Base-by-base conservation (phyloP, 257 asterid genomes). In the Nyctanthes arbortristis region DNA sequence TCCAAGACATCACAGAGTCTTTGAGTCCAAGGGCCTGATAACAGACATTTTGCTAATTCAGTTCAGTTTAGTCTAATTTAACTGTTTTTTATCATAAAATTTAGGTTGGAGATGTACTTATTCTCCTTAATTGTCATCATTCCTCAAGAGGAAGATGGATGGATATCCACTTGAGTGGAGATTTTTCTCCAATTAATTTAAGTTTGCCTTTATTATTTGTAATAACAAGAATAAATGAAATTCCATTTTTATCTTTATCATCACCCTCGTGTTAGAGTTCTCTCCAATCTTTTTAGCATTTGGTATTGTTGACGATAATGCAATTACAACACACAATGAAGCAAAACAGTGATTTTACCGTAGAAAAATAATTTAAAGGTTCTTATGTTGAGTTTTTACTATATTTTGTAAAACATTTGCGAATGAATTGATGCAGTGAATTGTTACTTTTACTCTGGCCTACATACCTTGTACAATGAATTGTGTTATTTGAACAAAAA, bases 1-100 rank as follows among this genome's bases (percentile, higher is more conserved):
- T 93, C 52, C 94, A 86, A 65, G 97, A 93, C 29, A 93, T 93
- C 67, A 91, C 97, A 5, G 63, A 69, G 56, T 79, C 90, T 10
- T 68, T 85, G 75, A 90, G 95, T 67, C 97, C 96, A 29, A 71
- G 77, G 61, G 84, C 84, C 14, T 68, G 74, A 77, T 40, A 34
- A 28, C n/a, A 39, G 30, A 63, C 4, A 40, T 27, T 66, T 49
- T 14, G 32, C 54, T 33, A 13, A 67, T 37, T 35, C 28, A 14
- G 27, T n/a, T 57, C 8, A 25, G 45, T 32, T 34, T 78, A 75
- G 16, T 57, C 49, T 68, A 63, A 45, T 55, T 37, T 64, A 57
- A 6, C 39, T 47, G 14, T 33, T 28, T 20, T 5, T 59, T 33
- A 24, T 32, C 31, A 30, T 67, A 39, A 28, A 55, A 11, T 14